phyloP scores from a whole-genome alignment of 768 basidiomycete genomes.

The Hydnomerulius pinastri region DNA sequence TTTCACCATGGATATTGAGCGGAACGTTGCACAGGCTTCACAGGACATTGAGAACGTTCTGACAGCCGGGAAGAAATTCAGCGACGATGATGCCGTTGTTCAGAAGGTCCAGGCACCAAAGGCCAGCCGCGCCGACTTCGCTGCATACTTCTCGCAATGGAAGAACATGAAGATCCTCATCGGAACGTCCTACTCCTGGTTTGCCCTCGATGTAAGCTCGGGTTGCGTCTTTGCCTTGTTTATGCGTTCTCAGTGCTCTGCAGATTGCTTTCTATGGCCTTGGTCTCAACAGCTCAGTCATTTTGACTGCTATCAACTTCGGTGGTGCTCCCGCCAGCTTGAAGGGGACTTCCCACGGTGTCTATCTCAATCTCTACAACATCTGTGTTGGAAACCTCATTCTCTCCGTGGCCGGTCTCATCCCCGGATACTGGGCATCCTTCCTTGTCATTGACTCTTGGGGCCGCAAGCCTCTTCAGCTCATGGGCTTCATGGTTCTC shows the following conservation, averaged over 20 bases:
- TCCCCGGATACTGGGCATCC: slow-evolving; percentile 69
- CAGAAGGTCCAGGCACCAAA: slow-evolving; percentile 70
- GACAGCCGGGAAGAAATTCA: slow-evolving; percentile 43
- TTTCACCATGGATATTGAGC: slow-evolving; percentile 89
- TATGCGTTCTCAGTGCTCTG: slow-evolving; percentile 3
- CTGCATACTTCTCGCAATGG: slow-evolving; percentile 67
- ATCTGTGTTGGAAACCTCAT: slow-evolving; percentile 76
- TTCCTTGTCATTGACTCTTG: slow-evolving; percentile 71
- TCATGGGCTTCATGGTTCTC: slow-evolving; percentile 73
- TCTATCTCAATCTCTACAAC: slow-evolving; percentile 64
- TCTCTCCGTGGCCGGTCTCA: slow-evolving; percentile 73
- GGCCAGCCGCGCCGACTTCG: slow-evolving; percentile 70
- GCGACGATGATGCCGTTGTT: slow-evolving; percentile 57
- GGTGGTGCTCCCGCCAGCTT: slow-evolving; percentile 44
- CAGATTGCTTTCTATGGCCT: slow-evolving; percentile 89
- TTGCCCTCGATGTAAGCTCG: slow-evolving; percentile 72
- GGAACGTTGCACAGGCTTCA: slow-evolving; percentile 73
- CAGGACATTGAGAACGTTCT: slow-evolving; percentile 74
- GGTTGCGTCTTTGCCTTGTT: background rate
- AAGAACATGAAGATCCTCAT: slow-evolving; percentile 78
- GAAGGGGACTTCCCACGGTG: slow-evolving; percentile 33
- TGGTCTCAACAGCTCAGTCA: slow-evolving; percentile 78
- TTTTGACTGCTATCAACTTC: slow-evolving; percentile 69
- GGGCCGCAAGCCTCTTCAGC: slow-evolving; percentile 83
- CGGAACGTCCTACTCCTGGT: slow-evolving; percentile 84